These are phyloP conservation scores for Heliamphora pulchella DNA, from an alignment of 179 eudicot genomes.

Conservation along the genomic window DNA sequence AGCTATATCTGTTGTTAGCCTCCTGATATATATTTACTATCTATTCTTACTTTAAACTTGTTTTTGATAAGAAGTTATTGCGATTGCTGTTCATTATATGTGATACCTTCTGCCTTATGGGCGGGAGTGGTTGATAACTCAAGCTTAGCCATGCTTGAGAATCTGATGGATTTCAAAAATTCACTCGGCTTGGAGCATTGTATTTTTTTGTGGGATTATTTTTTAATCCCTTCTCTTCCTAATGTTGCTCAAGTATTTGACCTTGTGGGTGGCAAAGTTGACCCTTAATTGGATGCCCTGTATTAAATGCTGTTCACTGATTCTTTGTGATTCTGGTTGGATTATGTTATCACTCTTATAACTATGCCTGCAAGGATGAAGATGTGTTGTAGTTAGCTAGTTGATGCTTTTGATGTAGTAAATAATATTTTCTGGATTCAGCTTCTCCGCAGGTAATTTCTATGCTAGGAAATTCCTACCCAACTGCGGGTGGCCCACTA, in stretches of 20 bases:
- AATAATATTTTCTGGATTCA: constrained; percentile 32
- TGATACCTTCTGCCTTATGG: constrained; percentile 7
- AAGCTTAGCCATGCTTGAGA: background rate
- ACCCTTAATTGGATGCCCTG: background rate
- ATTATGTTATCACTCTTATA: background rate
- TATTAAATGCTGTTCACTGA: background rate
- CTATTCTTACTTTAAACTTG: background rate
- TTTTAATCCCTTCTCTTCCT: background rate
- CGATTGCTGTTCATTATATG: background rate
- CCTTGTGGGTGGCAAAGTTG: background rate
- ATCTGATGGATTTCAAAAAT: constrained; percentile 2
- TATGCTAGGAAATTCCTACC: constrained; percentile 85
- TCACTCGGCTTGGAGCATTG: constrained; percentile 10
- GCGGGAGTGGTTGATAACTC: background rate
- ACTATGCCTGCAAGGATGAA: background rate
- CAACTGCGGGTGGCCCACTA: constrained; percentile 66
- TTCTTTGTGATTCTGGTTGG: constrained; percentile 4
- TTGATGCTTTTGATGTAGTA: constrained; percentile 4
- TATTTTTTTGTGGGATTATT: constrained; percentile 5
- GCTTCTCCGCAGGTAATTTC: constrained; percentile 89
- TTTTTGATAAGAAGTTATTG: background rate
- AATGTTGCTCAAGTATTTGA: background rate
- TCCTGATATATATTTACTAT: background rate
- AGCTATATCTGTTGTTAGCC: background rate
- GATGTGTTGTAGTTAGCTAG: background rate